Conservation (phyloP, 805 yeast species). For the Sugiyamaella lignohabitans region DNA sequence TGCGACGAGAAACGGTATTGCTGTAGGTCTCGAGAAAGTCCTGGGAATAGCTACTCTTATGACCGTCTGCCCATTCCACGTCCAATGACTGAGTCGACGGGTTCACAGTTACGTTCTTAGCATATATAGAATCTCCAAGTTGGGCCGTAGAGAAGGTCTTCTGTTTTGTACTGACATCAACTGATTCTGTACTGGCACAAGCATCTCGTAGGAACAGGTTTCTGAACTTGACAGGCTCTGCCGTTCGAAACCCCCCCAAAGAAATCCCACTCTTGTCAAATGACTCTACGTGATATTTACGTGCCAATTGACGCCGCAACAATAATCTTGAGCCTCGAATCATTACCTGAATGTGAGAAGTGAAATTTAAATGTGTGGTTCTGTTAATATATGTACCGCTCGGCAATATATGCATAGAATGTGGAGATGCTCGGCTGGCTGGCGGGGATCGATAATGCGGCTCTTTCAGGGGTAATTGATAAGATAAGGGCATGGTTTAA, state of each 20-base stretch:
- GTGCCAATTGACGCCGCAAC: neutral
- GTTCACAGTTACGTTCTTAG: neutral
- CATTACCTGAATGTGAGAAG: too few relatives aligned
- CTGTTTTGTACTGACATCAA: conserved; percentile 53
- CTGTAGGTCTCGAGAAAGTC: conserved; percentile 44
- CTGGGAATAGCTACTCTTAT: conserved; percentile 37
- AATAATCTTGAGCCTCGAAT: too few relatives aligned
- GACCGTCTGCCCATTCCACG: conserved; percentile 47
- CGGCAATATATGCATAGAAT: too few relatives aligned
- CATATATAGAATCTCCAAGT: conserved; percentile 20
- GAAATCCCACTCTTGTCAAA: conserved; percentile 11
- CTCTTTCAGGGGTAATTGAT: too few relatives aligned
- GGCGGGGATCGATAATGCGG: too few relatives aligned
- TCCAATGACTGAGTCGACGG: conserved; percentile 25
- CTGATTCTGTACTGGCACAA: conserved; percentile 42
- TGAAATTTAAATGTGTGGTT: too few relatives aligned
- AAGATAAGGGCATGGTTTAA: too few relatives aligned
- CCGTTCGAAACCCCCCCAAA: conserved; percentile 11
- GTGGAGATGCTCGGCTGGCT: too few relatives aligned
- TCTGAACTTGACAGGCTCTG: conserved; percentile 16
- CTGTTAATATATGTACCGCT: too few relatives aligned
- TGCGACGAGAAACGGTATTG: conserved; percentile 31
- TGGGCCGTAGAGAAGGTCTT: conserved; percentile 54
- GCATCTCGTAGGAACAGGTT: conserved; percentile 57
- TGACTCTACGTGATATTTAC: conserved; percentile 12